Evolutionary conservation across 1,284 basidiomycete species (phyloP).

Genomic region (Moesziomyces parantarcticus): DNA sequence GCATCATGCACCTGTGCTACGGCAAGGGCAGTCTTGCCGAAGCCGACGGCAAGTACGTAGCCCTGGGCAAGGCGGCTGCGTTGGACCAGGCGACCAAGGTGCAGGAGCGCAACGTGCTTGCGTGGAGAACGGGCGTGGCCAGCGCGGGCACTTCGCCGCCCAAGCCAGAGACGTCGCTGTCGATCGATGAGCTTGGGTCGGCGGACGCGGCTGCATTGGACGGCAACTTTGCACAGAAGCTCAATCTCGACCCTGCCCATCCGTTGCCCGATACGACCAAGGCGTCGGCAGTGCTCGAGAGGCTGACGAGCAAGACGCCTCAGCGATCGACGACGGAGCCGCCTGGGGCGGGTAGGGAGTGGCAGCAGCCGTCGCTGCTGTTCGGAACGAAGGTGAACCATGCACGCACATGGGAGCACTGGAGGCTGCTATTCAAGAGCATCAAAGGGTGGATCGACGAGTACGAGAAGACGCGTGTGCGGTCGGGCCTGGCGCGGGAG

Average conservation of each 20-base stretch:
- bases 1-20: conserved; percentile 65
- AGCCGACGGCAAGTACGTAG: conserved; percentile 33
- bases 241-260: conserved; percentile 21
- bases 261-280: conserved; percentile 3
- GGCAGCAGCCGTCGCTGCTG: conserved; percentile 19
- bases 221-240: conserved; percentile 14
- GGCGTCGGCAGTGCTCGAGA: conserved; percentile 22
- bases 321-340: conserved; percentile 24
- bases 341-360: neutral
- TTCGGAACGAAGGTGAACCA: conserved; percentile 35
- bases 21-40: conserved; percentile 53
- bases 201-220: conserved; percentile 8
- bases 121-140: conserved; percentile 53
- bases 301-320: conserved; percentile 19
- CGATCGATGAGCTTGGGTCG: conserved; percentile 9
- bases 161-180: conserved; percentile 4
- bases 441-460: conserved; percentile 60
- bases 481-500: conserved; percentile 54
- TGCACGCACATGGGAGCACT: conserved; percentile 59
- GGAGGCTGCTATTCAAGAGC: conserved; percentile 53
- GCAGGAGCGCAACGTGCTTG: conserved; percentile 46
- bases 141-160: conserved; percentile 38
- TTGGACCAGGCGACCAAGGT: conserved; percentile 41
- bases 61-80: conserved; percentile 60
- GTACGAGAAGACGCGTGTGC: conserved; percentile 59